Conservation (phyloP, 1,284 basidiomycete species). For the Athelia psychrophila region DNA sequence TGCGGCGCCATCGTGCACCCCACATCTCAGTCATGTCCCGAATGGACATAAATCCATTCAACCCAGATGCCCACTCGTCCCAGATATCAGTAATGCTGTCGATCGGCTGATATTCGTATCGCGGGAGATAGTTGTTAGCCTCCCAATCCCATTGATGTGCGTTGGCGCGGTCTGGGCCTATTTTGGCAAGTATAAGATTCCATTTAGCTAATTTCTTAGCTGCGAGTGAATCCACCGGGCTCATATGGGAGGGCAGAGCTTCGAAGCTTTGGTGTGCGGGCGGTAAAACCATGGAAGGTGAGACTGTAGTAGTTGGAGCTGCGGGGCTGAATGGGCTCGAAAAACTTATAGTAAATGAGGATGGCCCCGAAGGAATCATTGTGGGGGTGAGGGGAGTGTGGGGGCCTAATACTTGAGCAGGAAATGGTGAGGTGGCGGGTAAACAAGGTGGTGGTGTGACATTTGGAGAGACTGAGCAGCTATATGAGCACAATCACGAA, state of each 20-base stretch:
- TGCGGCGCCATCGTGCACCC: conserved; percentile 12
- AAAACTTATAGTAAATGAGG: no score
- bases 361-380: no score
- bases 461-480: not conserved
- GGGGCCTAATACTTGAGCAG: no score
- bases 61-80: conserved; percentile 9
- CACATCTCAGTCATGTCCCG: conserved; percentile 12
- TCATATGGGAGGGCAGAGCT: no score
- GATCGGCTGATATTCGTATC: conserved; percentile 8
- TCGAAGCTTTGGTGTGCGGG: not conserved
- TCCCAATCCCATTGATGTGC: conserved; percentile 11
- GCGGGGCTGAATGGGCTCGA: not conserved
- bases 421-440: no score
- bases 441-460: not conserved
- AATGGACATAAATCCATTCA: conserved; percentile 10
- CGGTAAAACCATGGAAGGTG: not conserved
- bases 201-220: not conserved
- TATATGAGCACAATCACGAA: not conserved
- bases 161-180: not conserved
- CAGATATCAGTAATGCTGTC: conserved; percentile 10
- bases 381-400: no score
- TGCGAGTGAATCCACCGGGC: not conserved
- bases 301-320: not conserved
- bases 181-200: not conserved
- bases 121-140: conserved; percentile 6